Base-by-base conservation (phyloP, 1,284 basidiomycete genomes). In the Ceratorhiza oryzae-sativae region DNA sequence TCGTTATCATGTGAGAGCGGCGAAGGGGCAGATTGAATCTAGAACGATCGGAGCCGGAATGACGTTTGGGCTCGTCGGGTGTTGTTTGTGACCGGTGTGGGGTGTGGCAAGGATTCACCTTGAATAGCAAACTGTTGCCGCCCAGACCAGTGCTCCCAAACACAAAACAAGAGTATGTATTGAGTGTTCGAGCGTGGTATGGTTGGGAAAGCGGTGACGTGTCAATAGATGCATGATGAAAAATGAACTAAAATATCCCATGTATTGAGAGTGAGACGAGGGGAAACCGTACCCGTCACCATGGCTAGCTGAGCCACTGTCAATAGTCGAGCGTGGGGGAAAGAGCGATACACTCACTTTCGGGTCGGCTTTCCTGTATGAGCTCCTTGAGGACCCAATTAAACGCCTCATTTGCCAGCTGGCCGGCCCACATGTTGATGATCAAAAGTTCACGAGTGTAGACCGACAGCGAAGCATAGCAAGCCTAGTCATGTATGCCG, bases 221-320 rank as follows among this genome's bases (percentile, higher is more conserved):
- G 87, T 88, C 73, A 85, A 86, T 65, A 95, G 80, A 80, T 95
- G 93, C 76, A 88, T 86, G 45, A 88, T 78, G 55, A 94, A 82
- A 79, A 94, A 95, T 0, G 90, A 84, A 1, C 88, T 84, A 77
- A 95, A 95, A 80, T 92, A 95, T 3, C 89, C 93, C 89, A 94
- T 91, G 79, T 91, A 94, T 80, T 95, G 93, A 77, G 91, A 91
- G 77, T 95, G 93, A 12, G 91, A 93, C 0, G 92, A 94, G 0
- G 93, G 93, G 78, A 95, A 95, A 10, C 92, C 93, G 77, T 93
- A 95, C 6, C 93, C 93, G 70, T 85, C 86, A 12, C 90, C 90
- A 41, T 89, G 80, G 62, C 84, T 84, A 62, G 84, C 89, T 88
- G 53, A 18, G 12, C 15, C 30, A 45, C 9, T n/a, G 34, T 49